Evolutionary conservation across 192 early-diverging fungal genomes (phyloP).

Genomic region (Gaertneriomyces semiglobifer): DNA sequence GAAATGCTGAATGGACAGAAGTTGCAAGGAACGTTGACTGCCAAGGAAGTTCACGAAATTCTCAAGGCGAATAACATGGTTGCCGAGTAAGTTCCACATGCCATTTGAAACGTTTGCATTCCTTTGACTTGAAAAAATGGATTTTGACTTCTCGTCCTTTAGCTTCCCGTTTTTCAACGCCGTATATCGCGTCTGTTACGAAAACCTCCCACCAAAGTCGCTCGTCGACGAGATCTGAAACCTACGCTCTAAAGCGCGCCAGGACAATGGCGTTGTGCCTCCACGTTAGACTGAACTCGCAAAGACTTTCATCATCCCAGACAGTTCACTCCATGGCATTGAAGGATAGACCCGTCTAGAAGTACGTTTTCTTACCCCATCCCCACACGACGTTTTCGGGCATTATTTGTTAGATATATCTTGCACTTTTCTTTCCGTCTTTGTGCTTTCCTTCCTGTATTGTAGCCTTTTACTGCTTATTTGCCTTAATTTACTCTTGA

Average conservation of each 20-base stretch:
- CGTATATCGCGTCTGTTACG: conserved; percentile 90
- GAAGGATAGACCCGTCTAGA: too few relatives aligned
- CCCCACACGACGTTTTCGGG: too few relatives aligned
- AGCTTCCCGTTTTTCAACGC: conserved; percentile 89
- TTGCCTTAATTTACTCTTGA: too few relatives aligned
- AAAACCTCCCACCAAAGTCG: conserved; percentile 61
- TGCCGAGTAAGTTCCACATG: conserved; percentile 46
- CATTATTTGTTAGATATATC: too few relatives aligned
- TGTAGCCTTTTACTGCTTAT: too few relatives aligned
- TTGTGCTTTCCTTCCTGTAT: too few relatives aligned
- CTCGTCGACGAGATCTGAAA: conserved; percentile 58
- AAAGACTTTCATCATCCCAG: too few relatives aligned
- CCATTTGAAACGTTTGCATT: not conserved
- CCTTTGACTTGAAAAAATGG: not conserved
- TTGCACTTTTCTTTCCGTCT: too few relatives aligned
- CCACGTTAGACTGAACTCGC: too few relatives aligned
- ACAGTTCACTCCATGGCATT: too few relatives aligned
- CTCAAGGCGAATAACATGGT: conserved; percentile 59
- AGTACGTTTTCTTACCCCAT: too few relatives aligned
- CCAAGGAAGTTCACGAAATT: conserved; percentile 80
- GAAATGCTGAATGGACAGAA: conserved; percentile 97
- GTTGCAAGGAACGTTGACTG: conserved; percentile 90
- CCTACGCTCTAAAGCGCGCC: not conserved
- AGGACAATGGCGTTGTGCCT: too few relatives aligned
- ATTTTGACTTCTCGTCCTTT: not conserved